Percentiles rank a stretch among this genome's conserved stretches.
Evolutionary conservation across 2,329 filamentous ascomycete species (phyloP).

Genomic region (Aspergillus transmontanensis): DNA sequence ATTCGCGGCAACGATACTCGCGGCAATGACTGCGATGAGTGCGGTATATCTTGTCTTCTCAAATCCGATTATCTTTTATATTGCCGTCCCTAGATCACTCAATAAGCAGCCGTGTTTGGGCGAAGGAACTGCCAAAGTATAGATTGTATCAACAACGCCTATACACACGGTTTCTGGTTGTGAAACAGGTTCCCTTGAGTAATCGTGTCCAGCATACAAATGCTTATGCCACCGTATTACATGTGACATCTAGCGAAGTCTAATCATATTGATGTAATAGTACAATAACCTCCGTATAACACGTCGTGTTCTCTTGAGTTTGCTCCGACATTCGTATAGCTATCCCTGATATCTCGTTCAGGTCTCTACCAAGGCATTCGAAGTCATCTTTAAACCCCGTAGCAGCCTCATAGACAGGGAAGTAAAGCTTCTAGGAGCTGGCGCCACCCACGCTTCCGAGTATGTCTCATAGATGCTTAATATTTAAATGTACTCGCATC

Average conservation of each 20-base stretch:
- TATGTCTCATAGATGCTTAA: not conserved
- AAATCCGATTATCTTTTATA: not conserved
- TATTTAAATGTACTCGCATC: not conserved
- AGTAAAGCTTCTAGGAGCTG: not conserved
- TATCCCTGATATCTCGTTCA: not conserved
- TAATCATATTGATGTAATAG: not conserved
- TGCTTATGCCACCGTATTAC: not conserved
- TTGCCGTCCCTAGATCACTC: not conserved
- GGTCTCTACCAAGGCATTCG: no score
- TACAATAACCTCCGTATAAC: not conserved
- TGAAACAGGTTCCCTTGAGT: not conserved
- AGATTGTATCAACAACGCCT: not conserved
- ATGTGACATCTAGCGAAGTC: not conserved
- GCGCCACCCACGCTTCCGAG: rapidly evolving
- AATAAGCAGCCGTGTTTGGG: not conserved
- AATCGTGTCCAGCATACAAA: not conserved
- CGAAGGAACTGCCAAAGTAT: not conserved
- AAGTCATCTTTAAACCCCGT: not conserved
- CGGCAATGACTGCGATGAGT: no score
- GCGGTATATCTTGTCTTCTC: not conserved
- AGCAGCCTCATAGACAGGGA: not conserved
- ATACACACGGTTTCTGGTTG: not conserved
- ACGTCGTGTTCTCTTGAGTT: not conserved
- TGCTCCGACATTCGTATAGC: no score
- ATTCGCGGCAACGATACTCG: no score